These are phyloP conservation scores for Dactylellina haptotyla DNA, from an alignment of 2,329 filamentous ascomycete genomes.

Conservation along the genomic window DNA sequence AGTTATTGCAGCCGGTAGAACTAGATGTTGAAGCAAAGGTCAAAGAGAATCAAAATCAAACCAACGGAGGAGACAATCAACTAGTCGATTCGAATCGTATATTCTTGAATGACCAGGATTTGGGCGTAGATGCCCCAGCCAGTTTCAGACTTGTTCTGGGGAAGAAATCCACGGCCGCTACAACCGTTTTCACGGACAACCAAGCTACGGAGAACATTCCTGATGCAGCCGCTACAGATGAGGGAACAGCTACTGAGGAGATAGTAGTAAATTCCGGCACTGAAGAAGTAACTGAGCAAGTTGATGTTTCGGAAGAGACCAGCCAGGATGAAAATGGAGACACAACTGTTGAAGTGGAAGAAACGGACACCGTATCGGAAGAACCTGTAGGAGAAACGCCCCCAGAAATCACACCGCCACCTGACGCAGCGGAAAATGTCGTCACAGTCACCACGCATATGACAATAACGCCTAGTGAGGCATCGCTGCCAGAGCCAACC, in stretches of 20 bases:
- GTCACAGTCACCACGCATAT: not conserved
- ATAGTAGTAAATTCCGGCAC: not conserved
- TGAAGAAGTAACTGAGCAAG: conserved; percentile 2
- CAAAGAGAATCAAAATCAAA: not conserved
- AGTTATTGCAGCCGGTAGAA: conserved; percentile 18
- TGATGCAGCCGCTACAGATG: not conserved
- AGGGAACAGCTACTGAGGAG: not conserved
- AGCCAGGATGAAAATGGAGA: not conserved
- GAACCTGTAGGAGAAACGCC: conserved; percentile 7
- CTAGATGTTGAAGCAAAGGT: conserved; percentile 28
- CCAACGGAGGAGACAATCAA: not conserved
- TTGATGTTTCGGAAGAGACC: not conserved
- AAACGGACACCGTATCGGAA: not conserved
- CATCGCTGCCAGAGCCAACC: not conserved
- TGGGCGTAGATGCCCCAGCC: conserved; percentile 29
- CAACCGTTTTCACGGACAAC: not conserved
- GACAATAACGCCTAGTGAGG: not conserved
- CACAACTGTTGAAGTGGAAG: not conserved
- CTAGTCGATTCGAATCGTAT: conserved; percentile 11
- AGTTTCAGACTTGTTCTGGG: conserved; percentile 42
- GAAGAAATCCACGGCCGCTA: conserved; percentile 1
- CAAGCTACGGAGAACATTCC: not conserved
- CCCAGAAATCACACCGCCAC: conserved; percentile 6
- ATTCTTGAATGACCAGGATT: conserved; percentile 24
- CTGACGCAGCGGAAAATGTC: not conserved